Evolutionary conservation across 345 rosid genomes (phyloP), one percentile per base, ranked within the genome.

Genomic region (Clarkia xantiana): DNA sequence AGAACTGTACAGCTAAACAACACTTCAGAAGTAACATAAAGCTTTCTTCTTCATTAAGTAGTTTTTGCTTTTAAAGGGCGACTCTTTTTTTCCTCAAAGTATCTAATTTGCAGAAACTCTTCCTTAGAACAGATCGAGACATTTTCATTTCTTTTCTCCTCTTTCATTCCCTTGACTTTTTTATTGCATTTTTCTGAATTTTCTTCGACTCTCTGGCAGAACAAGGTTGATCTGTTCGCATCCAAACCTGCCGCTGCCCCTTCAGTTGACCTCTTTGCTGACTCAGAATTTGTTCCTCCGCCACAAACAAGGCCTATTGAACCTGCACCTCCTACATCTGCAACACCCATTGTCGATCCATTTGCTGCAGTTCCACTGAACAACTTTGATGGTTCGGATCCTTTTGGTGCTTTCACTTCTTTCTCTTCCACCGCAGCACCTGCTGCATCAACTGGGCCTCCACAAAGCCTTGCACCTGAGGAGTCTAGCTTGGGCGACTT

Each of bases 321-420:
- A 36, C 47, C 75, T 29, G 68, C 65, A 43, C 45, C 80, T 11
- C 49, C 62, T 29, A 29, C 36, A 29, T 29, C 36, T 29, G 36
- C 49, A 62, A 53, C 56, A 45, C 75, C 8, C 67, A 59, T 62
- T 48, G 67, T 71, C 52, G 98, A 86, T 65, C 98, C 96, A 59
- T 86, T 91, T 72, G 89, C 85, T 57, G 65, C 89, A 20, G 73
- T 91, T 61, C 89, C 87, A 17, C 67, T 86, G 59, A 78, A 79
- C 52, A 84, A 29, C 63, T 84, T 78, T 61, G 93, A 86, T 65
- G 86, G 85, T 54, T 81, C 98, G 54, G 90, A 84, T 76, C 74
- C 75, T 61, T 82, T 84, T 57, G 88, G 94, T 51, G 79, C 72
- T 52, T 93, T 82, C 66, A 70, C 85, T 18, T 17, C 40, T 59